Conservation (phyloP, 2,329 filamentous ascomycete species). For the Ophiostoma australiae region DNA sequence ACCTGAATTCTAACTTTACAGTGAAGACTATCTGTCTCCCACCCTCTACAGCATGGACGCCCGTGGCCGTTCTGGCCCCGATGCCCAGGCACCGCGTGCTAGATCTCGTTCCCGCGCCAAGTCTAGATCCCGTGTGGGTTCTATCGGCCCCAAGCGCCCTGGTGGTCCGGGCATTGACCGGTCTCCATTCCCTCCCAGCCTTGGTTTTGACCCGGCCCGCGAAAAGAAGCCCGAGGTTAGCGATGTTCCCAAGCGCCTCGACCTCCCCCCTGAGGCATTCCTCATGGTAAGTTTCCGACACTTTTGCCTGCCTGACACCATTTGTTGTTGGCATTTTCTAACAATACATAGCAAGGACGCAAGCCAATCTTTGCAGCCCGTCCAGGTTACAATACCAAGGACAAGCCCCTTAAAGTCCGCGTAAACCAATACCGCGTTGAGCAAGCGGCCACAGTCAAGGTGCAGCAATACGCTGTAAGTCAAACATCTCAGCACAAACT, state of each 20-base stretch:
- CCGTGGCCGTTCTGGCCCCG: not conserved
- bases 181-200: slow-evolving; percentile 26
- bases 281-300: slow-evolving; percentile 34
- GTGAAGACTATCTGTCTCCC: too few species aligned
- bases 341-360: slow-evolving; percentile 28
- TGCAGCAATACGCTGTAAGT: slow-evolving; percentile 84
- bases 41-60: slow-evolving; percentile 15
- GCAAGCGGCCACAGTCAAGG: slow-evolving; percentile 33
- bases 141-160: not conserved
- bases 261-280: slow-evolving; percentile 56
- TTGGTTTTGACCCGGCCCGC: slow-evolving; percentile 45
- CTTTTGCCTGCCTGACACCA: not conserved
- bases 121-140: slow-evolving; percentile 12
- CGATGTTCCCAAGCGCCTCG: slow-evolving; percentile 44
- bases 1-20: not conserved
- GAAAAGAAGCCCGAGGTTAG: slow-evolving; percentile 27
- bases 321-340: too few species aligned
- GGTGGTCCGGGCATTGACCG: slow-evolving; percentile 2
- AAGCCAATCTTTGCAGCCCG: slow-evolving; percentile 41
- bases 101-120: slow-evolving; percentile 6
- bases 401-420: slow-evolving; percentile 53
- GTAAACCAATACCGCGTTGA: slow-evolving; percentile 38
- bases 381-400: slow-evolving; percentile 54
- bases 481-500: not conserved
- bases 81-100: not conserved